These are phyloP conservation scores for Penicillium pulvis DNA, from an alignment of 495 filamentous ascomycete genomes.

Conservation along the genomic window DNA sequence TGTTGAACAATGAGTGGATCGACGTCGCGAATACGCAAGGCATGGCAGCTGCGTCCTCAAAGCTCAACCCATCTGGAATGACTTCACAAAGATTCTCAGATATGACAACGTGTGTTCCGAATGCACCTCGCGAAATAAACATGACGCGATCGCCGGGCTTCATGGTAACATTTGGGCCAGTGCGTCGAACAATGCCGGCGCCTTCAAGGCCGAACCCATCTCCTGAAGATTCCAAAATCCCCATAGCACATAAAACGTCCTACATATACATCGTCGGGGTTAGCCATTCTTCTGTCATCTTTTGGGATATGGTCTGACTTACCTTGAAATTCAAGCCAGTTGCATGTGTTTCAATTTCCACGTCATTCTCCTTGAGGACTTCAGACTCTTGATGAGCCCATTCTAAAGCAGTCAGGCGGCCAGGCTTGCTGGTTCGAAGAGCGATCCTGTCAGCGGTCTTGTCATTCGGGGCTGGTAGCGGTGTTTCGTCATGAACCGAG, in stretches of 20 bases:
- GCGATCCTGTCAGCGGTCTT: background rate
- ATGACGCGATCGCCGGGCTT: slow-evolving; percentile 47
- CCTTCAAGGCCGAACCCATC: slow-evolving; percentile 43
- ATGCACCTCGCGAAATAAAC: slow-evolving; percentile 33
- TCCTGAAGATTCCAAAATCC: slow-evolving; percentile 33
- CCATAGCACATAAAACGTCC: slow-evolving; percentile 44
- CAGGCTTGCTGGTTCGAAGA: background rate
- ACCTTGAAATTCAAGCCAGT: slow-evolving; percentile 38
- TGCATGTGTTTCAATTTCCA: slow-evolving; percentile 34
- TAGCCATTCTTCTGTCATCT: no score
- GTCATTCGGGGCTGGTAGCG: no score
- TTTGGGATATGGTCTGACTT: background rate
- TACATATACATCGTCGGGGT: background rate
- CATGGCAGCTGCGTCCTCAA: slow-evolving; percentile 48
- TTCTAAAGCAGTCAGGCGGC: background rate
- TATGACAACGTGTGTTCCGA: slow-evolving; percentile 26
- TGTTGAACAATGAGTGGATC: slow-evolving; percentile 39
- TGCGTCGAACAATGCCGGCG: slow-evolving; percentile 38
- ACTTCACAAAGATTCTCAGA: slow-evolving; percentile 23
- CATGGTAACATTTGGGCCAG: slow-evolving; percentile 30
- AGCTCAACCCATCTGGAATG: slow-evolving; percentile 37
- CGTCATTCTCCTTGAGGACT: slow-evolving; percentile 14
- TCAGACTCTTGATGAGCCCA: slow-evolving; percentile 38
- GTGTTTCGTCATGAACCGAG: background rate
- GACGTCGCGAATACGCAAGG: slow-evolving; percentile 42